Base-by-base conservation (phyloP, 2,329 filamentous ascomycete species). In the Aspergillus tanneri region DNA sequence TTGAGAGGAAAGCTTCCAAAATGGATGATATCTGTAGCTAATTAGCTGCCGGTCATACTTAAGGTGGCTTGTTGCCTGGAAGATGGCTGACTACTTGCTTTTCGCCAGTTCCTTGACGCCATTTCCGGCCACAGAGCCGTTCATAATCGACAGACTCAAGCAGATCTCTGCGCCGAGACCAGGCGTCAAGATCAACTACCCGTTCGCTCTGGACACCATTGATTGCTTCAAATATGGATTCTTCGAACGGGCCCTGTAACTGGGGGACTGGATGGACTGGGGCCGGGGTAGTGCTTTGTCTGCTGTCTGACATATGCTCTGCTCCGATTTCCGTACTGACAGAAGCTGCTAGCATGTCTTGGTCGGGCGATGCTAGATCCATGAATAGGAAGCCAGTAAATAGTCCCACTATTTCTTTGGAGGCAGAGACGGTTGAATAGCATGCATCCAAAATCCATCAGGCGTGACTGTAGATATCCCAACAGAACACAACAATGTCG, bases 1-100 rank as follows among this genome's bases (percentile, higher is more conserved):
- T 70, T 97, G 92, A 12, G 92, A 85, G 64, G 95, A 82, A 40
- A 96, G 81, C 72, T 96, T 96, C 76, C 86, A 86, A 50, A 97
- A 75, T 54, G 95, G 90, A 65, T 97, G 93, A 63, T 90, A 86
- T 61, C 83, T 81, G 65, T 12, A 43, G 18, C 11, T 16, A 12
- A 47, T 54, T 44, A 56, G 54, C 39, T 32, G 21, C 16, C 6
- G 18, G 7, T 36, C 21, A 21, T n/a, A 47, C 23, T n/a, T n/a
- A n/a, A 11, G 16, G 11, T 12, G 19, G 12, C 11, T 38, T 18
- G n/a, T 9, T 12, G 21, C 19, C n/a, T 25, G 24, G 36, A 39
- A 14, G 22, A 12, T 11, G 21, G 19, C 16, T 18, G 14, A 42
- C 4, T 34, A 36, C 59, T 62, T 55, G 61, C 67, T 60, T 64